These are phyloP conservation scores for Rhynchosporium secalis DNA, from an alignment of 2,329 filamentous ascomycete genomes.

Conservation along the genomic window DNA sequence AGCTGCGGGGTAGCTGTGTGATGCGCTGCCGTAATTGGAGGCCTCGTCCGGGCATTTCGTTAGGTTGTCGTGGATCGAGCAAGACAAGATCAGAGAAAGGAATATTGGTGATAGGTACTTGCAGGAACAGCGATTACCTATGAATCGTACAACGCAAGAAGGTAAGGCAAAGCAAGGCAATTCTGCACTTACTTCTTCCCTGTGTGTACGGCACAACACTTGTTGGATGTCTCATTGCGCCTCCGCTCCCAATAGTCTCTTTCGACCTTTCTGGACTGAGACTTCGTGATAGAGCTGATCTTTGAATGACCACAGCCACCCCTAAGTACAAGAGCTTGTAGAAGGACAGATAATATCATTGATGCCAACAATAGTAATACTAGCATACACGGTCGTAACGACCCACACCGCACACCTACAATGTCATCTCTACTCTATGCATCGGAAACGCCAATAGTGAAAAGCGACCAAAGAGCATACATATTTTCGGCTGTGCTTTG, in stretches of 20 bases:
- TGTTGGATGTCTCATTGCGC: background rate
- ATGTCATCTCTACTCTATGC: constrained; percentile 39
- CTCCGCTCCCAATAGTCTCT: background rate
- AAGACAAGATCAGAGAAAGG: too few relatives aligned
- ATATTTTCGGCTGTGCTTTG: constrained; percentile 35
- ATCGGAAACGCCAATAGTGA: constrained; percentile 38
- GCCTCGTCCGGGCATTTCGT: background rate
- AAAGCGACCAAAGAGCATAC: constrained; percentile 37
- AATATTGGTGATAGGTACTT: too few relatives aligned
- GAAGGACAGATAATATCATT: constrained; percentile 29
- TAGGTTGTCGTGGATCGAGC: too few relatives aligned
- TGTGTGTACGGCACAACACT: background rate
- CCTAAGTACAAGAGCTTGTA: background rate
- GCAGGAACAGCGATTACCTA: too few relatives aligned
- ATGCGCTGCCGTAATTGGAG: background rate
- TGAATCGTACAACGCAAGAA: too few relatives aligned
- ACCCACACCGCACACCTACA: constrained; percentile 29
- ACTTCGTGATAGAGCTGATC: too few relatives aligned
- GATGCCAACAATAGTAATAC: constrained; percentile 37
- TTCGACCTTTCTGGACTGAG: background rate
- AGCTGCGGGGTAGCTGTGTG: background rate
- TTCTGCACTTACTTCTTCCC: too few relatives aligned
- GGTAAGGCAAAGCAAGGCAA: too few relatives aligned
- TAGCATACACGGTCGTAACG: constrained; percentile 39
- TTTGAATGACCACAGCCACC: constrained; percentile 11